phyloP scores from a whole-genome alignment of 129 eudicot species.

The Smallanthus sonchifolius region DNA sequence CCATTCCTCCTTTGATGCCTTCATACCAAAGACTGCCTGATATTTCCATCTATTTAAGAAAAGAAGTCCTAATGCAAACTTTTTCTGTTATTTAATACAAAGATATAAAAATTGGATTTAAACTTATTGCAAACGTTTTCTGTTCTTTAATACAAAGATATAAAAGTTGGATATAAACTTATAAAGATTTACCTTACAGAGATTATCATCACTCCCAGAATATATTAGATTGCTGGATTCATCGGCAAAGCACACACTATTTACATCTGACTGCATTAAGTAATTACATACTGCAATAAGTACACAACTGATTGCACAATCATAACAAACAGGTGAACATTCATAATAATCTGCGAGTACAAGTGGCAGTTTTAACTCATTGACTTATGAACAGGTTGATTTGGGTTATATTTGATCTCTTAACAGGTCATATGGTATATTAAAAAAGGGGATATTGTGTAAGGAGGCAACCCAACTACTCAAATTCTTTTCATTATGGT shows the following conservation, averaged over 20 bases:
- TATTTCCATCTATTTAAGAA: neutral
- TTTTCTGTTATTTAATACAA: neutral
- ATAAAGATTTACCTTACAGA: constrained; percentile 64
- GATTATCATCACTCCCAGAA: constrained; percentile 91
- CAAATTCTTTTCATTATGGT: neutral
- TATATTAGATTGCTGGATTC: constrained; percentile 81
- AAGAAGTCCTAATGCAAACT: neutral
- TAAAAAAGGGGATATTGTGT: neutral
- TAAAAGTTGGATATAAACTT: neutral
- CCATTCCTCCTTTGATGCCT: neutral
- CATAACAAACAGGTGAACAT: neutral
- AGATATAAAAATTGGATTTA: neutral
- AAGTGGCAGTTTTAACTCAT: neutral
- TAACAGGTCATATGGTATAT: neutral
- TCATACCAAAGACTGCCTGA: neutral
- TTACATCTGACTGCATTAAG: constrained; percentile 85
- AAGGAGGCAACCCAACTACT: constrained; percentile 3
- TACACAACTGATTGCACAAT: neutral
- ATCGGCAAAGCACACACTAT: constrained; percentile 94
- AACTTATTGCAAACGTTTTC: neutral
- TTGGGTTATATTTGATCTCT: neutral
- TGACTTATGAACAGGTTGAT: neutral
- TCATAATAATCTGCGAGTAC: neutral
- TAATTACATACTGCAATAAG: constrained; percentile 8
- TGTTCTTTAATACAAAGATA: neutral